These are phyloP conservation scores for Xerocomellus amylosporus DNA, from an alignment of 768 basidiomycete species.

Conservation along the genomic window DNA sequence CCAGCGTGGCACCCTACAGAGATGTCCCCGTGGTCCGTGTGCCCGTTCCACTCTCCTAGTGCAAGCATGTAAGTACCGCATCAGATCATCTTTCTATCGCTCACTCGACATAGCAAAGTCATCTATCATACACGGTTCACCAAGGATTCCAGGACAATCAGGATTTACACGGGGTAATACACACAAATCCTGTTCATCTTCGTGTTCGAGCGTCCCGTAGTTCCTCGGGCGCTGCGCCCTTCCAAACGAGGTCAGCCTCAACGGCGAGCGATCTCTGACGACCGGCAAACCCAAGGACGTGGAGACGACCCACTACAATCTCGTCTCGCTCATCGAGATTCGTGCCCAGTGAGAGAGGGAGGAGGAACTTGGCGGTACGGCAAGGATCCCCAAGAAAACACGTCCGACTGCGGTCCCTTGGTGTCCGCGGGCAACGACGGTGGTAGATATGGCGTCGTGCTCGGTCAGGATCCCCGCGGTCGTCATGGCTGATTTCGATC, in stretches of 20 bases:
- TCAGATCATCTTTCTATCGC: not conserved
- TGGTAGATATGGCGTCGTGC: too few relatives aligned
- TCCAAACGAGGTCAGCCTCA: constrained; percentile 51
- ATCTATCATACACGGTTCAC: not conserved
- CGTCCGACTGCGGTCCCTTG: too few relatives aligned
- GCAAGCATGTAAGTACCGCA: not conserved
- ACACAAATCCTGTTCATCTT: too few relatives aligned
- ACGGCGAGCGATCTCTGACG: constrained; percentile 53
- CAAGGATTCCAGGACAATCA: not conserved
- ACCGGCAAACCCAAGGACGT: constrained; percentile 78
- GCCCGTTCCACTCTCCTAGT: not conserved
- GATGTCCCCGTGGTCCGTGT: too few relatives aligned
- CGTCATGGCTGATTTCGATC: constrained; percentile 70
- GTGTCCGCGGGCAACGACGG: too few relatives aligned
- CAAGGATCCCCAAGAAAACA: too few relatives aligned
- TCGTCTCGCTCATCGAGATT: constrained; percentile 58
- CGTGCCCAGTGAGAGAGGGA: too few relatives aligned
- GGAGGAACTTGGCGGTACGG: too few relatives aligned
- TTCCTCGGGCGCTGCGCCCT: constrained; percentile 53
- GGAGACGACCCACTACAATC: constrained; percentile 66
- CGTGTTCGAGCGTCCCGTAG: too few relatives aligned
- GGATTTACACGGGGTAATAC: not conserved
- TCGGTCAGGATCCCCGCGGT: too few relatives aligned
- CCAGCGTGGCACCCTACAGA: too few relatives aligned
- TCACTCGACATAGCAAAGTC: not conserved